Conservation (phyloP, 129 eudicot species). For the Sambucus nigra region DNA sequence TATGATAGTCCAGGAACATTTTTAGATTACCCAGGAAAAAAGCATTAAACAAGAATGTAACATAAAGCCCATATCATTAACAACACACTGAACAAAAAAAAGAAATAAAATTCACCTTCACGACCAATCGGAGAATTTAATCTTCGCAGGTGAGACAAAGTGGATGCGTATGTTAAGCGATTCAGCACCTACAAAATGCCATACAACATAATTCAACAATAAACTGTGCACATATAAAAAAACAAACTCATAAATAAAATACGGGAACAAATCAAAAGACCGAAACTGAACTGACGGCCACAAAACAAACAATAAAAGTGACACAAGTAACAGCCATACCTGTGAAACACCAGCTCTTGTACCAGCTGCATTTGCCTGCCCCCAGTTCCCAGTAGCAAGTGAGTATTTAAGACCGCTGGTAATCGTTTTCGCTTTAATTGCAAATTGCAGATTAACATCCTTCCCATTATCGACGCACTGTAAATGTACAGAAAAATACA, state of each 20-base stretch:
- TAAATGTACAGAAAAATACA: neutral
- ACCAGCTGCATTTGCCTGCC: conserved; percentile 71
- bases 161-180: conserved; percentile 77
- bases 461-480: conserved; percentile 65
- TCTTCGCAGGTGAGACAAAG: conserved; percentile 65
- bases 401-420: conserved; percentile 70
- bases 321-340: conserved; percentile 8
- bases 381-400: conserved; percentile 82
- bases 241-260: no score
- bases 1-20: no score
- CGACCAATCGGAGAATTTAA: conserved; percentile 69
- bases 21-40: no score
- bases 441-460: conserved; percentile 62
- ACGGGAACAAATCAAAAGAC: neutral
- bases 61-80: no score
- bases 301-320: neutral
- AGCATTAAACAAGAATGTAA: no score
- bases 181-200: conserved; percentile 56
- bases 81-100: no score
- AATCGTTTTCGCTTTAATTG: conserved; percentile 61
- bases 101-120: conserved; percentile 47
- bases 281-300: neutral
- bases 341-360: conserved; percentile 81
- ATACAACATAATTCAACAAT: conserved; percentile 20
- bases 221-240: no score